phyloP scores from a whole-genome alignment of 768 basidiomycete species.

The Chiua virens region DNA sequence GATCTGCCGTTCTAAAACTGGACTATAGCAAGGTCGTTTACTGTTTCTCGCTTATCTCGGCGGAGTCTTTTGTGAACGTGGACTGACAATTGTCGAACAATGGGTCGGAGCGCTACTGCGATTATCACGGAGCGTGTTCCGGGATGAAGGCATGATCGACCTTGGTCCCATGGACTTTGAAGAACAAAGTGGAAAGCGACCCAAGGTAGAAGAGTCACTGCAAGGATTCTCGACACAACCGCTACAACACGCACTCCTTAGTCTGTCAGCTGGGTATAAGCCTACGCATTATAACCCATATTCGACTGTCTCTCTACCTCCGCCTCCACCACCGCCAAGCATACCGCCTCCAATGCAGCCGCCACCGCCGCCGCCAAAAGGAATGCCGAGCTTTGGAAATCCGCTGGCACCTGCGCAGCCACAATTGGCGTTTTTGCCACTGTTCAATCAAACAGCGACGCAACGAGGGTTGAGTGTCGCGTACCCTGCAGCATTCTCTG shows the following conservation, averaged over 20 bases:
- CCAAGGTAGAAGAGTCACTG: conserved; percentile 29
- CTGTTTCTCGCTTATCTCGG: conserved; percentile 71
- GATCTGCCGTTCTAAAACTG: conserved; percentile 17
- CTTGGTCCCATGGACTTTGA: conserved; percentile 26
- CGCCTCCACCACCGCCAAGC: conserved; percentile 27
- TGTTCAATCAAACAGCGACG: conserved; percentile 72
- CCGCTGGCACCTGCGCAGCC: conserved; percentile 67
- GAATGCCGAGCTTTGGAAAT: conserved; percentile 41
- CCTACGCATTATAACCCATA: conserved; percentile 33
- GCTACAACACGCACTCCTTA: conserved; percentile 20
- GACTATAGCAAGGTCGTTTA: conserved; percentile 49
- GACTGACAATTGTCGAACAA: conserved; percentile 47
- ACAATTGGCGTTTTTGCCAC: conserved; percentile 59
- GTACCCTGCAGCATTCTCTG: conserved; percentile 59
- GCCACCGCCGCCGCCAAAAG: conserved; percentile 39
- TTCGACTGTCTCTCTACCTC: conserved; percentile 10
- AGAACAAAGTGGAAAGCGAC: conserved; percentile 30
- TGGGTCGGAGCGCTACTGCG: conserved; percentile 54
- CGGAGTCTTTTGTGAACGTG: conserved; percentile 57
- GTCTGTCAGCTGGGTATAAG: conserved; percentile 16
- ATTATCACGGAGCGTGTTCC: conserved; percentile 19
- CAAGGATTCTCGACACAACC: conserved; percentile 32
- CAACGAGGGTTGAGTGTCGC: conserved; percentile 64
- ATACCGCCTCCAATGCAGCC: conserved; percentile 35
- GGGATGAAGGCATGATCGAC: conserved; percentile 12